These are phyloP conservation scores for Neurospora crassa DNA, from an alignment of 2,329 filamentous ascomycete genomes.

Conservation along the genomic window DNA sequence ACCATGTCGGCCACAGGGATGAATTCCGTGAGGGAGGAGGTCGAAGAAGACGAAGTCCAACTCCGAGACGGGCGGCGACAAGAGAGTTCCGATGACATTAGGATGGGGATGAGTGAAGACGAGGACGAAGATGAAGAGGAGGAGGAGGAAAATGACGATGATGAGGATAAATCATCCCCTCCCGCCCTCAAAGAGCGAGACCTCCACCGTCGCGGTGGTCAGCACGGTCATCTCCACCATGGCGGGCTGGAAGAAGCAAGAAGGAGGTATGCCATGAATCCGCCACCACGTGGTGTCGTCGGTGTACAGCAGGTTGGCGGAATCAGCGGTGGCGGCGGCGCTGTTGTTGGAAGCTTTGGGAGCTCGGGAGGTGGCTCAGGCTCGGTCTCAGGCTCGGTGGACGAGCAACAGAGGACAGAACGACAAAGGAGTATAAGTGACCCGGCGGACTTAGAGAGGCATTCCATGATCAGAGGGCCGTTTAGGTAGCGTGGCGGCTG, in stretches of 20 bases:
- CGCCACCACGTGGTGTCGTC: background rate
- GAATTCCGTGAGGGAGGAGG: constrained; percentile 11
- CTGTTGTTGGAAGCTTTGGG: background rate
- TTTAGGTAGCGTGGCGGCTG: constrained; percentile 4
- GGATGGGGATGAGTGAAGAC: constrained; percentile 12
- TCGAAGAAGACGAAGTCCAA: constrained; percentile 14
- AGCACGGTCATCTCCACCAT: background rate
- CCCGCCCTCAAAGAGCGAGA: background rate
- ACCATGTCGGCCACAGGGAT: background rate
- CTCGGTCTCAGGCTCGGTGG: constrained; percentile 30
- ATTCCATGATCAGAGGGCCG: constrained; percentile 6
- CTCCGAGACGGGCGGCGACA: background rate
- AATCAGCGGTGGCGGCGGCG: background rate
- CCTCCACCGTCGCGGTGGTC: background rate
- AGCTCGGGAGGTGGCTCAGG: background rate
- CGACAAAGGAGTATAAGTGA: constrained; percentile 43
- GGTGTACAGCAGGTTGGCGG: background rate
- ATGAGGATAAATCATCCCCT: constrained; percentile 4
- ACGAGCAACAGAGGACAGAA: constrained; percentile 42
- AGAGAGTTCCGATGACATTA: background rate
- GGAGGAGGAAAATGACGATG: background rate
- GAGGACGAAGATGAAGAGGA: constrained; percentile 13
- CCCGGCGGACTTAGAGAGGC: constrained; percentile 23
- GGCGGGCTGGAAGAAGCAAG: background rate
- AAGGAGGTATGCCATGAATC: background rate